Base-by-base conservation (phyloP, 2,329 filamentous ascomycete genomes). In the Atkinsonella hypoxylon region DNA sequence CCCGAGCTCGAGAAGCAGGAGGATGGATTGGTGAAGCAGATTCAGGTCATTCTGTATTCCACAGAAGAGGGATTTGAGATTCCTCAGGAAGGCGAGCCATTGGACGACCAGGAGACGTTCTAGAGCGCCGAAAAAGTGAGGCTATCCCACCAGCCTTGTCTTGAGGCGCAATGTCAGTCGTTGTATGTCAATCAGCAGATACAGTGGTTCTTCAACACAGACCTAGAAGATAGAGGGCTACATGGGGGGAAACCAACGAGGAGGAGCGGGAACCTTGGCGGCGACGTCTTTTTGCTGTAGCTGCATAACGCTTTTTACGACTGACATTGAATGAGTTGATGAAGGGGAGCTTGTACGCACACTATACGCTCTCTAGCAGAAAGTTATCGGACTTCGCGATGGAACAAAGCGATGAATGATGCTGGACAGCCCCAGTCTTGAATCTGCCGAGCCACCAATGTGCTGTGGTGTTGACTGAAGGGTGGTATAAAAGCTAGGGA, bases 21-120 rank as follows among this genome's bases (percentile, higher is more conserved):
- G 61, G 86, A 89, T 55, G 85, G 89, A 15, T 75, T 98, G 56
- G 79, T 97, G 67, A 96, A 95, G 79, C 84, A 91, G 67, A 96
- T 98, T 68, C 93, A 98, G 74, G 83, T 81, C 34, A 97, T 97
- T 64, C 77, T 98, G 56, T 98, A 98, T 77, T 95, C 89, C 55
- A 98, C 93, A 55, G 93, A 98, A 77, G 83, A 87, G 59, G 83
- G 85, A 34, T 95, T 95, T 62, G 89, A 95, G 74, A 95, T 95
- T 61, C 89, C 89, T 6, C 82, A 83, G 47, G 87, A 93, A 66
- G 80, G 74, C 20, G 85, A 89, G 61, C 80, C 70, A 17, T 68
- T 81, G 52, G 83, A 83, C 57, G 87, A 90, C 65, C 84, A 90
- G 67, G 87, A 93, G 78, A 89, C 85, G 49, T 89, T 89, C 62